Base-by-base conservation (phyloP, 805 yeast species). In the Wickerhamiella kazuoi region DNA sequence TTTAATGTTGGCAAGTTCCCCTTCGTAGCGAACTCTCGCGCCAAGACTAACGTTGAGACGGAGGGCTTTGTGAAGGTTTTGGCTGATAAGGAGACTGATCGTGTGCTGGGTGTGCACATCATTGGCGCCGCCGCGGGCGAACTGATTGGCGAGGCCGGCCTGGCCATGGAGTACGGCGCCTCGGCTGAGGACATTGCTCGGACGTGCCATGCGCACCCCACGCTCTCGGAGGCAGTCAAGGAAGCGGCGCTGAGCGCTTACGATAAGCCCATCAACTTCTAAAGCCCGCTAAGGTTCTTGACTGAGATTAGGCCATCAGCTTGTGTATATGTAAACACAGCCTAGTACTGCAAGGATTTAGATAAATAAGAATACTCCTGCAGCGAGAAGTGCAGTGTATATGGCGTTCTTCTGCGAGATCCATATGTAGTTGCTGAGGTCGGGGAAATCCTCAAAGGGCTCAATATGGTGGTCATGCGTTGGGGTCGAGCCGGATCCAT, bases 61-160 rank as follows among this genome's bases (percentile, higher is more conserved):
- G 98, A 90, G 50, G 98, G 98, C 44, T 81, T 90, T 54, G 98
- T 90, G 56, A 90, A 90, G 71, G 75, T 90, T 58, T 61, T 90
- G 49, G 86, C 94, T 46, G 99, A 90, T 63, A 86, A 93, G 50
- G 94, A 87, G 65, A 87, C 98, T 46, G 94, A 90, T 67, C 76
- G 98, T 64, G 73, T 90, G 34, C 68, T 90, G 50, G 99, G 98
- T 62, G 84, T 80, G 45, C 99, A 90, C 68, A 87, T 90, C 60
- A 79, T 86, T 51, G 98, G 98, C 52, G 80, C 98, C 51, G 86
- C 82, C 58, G 99, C 99, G 44, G 98, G 99, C 66, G 99, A 90
- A 71, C 82, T 90, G 95, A 90, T 90, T 60, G 97, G 93, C 49
- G 98, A 93, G 69, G 96, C 84, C 47, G 93, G 94, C 50, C 72